Base-by-base conservation (phyloP, 2,329 filamentous ascomycete species). In the Fusarium anthophilum region DNA sequence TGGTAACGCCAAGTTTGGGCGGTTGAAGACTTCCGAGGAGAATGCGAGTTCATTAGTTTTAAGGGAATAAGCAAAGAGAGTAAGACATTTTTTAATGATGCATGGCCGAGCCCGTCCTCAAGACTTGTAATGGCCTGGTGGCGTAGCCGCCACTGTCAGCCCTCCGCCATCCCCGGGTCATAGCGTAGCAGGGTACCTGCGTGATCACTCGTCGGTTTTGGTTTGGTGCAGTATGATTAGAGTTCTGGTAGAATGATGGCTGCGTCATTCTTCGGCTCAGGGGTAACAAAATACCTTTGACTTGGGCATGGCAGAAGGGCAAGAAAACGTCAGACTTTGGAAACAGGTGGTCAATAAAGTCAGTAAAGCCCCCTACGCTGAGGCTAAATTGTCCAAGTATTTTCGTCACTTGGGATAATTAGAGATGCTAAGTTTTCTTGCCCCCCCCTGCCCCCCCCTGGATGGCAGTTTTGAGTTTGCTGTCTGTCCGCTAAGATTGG, bases 351-450 rank as follows among this genome's bases (percentile, higher is more conserved):
- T 35, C 2, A 35, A 35, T 35, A 35, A 35, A 15, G 7, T 35
- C 7, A 17, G 32, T 1, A 9, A 35, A 35, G 32, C 17, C 4
- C 14, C 32, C 32, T 17, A 35, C 8, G 32, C 32, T 17, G 4
- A 35, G 14, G 14, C 32, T 35, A 35, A 15, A 35, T 35, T 17
- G 8, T 17, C 14, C 4, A 17, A 35, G 8, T 17, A 1, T 17
- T 35, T 35, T 4, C 3, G 1, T 35, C 32, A 17, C 32, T 35
- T 35, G 8, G 32, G 7, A 35, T 35, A 15, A n/a, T n/a, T n/a
- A n/a, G 1, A 8, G 14, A 14, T 15, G 3, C 32, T 1, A 8
- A 15, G 14, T 35, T 35, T 0, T 15, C 32, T 15, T 0, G 32
- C 14, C 32, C 8, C 1, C 13, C 32, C 32, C 14, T 0, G 32